Evolutionary conservation across 805 yeast species (phyloP).

Genomic region (Cyberlindnera veronae): DNA sequence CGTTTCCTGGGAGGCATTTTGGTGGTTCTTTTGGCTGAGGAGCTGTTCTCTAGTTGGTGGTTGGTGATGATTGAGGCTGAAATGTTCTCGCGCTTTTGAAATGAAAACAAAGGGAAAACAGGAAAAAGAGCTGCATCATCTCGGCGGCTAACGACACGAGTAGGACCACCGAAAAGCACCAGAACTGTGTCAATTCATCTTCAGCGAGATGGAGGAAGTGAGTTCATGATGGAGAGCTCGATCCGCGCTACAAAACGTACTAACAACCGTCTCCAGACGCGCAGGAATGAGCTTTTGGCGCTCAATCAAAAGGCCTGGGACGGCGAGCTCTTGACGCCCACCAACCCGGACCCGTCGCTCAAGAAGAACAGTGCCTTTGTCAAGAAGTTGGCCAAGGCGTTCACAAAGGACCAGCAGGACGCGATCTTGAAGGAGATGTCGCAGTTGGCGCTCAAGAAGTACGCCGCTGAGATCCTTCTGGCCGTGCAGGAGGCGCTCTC

Average conservation of each 20-base stretch:
- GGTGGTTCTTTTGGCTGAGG: no score
- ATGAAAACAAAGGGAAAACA: no score
- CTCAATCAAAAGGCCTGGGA: slow-evolving; percentile 23
- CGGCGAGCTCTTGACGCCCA: slow-evolving; percentile 14
- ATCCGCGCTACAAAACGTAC: background rate
- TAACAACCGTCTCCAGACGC: background rate
- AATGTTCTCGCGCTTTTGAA: no score
- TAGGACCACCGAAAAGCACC: no score
- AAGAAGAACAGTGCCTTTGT: slow-evolving; percentile 82
- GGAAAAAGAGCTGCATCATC: no score
- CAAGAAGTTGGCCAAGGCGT: slow-evolving; percentile 57
- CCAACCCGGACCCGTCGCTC: slow-evolving; percentile 60
- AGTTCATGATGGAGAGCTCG: background rate
- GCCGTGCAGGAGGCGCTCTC: slow-evolving; percentile 61
- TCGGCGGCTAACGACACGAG: no score
- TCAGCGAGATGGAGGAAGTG: slow-evolving; percentile 10
- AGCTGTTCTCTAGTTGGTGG: no score
- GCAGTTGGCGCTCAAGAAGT: slow-evolving; percentile 66
- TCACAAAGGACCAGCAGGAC: slow-evolving; percentile 48
- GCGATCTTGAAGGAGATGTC: slow-evolving; percentile 57
- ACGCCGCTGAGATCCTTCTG: slow-evolving; percentile 63
- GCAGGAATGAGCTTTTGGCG: slow-evolving; percentile 9
- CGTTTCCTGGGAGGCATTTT: no score
- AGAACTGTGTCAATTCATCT: background rate
- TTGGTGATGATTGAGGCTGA: no score